Evolutionary conservation across 78 protist genomes (phyloP).

Genomic region (Creolimax fragrantissima): DNA sequence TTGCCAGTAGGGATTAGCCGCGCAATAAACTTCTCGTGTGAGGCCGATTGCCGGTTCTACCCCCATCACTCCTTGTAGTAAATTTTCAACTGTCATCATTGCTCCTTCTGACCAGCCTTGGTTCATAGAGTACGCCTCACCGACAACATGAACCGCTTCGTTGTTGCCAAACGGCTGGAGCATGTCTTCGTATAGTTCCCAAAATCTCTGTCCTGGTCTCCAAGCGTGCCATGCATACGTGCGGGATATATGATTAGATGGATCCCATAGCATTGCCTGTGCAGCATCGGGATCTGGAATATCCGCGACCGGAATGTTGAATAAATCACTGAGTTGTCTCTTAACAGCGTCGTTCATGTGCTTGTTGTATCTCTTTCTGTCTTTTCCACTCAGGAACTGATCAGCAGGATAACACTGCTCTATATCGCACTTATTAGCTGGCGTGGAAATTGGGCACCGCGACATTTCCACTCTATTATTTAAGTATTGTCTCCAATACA

Average conservation of each 20-base stretch:
- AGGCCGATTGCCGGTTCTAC: no score
- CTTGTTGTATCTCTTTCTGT: not conserved
- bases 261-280: no score
- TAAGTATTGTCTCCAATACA: no score
- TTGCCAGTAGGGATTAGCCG: no score
- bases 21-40: no score
- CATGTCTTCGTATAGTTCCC: not conserved
- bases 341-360: not conserved
- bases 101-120: conserved; percentile 2
- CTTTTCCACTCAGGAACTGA: not conserved
- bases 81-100: not conserved
- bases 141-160: conserved; percentile 18
- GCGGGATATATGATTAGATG: not conserved
- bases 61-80: no score
- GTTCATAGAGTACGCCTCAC: not conserved
- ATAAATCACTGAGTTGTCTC: not conserved
- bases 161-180: not conserved
- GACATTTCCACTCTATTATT: no score
- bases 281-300: conserved; percentile 4
- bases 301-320: not conserved
- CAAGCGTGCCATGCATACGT: conserved; percentile 7
- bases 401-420: not conserved
- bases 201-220: not conserved
- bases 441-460: not conserved
- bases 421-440: not conserved